phyloP scores from a whole-genome alignment of 805 yeast genomes.

The Kazachstania africana region DNA sequence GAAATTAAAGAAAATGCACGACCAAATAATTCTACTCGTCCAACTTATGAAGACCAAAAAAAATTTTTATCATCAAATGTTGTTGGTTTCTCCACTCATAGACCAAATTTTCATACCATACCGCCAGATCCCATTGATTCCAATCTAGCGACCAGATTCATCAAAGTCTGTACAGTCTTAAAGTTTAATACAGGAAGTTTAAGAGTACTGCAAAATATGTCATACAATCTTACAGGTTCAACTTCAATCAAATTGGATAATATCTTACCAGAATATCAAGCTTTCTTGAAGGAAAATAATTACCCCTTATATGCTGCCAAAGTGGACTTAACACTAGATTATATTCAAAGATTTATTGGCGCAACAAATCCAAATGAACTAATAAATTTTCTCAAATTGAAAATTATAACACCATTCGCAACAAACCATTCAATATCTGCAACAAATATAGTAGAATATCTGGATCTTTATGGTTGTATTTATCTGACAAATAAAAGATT shows the following conservation, averaged over 20 bases:
- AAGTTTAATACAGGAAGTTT: conserved; percentile 22
- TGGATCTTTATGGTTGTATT: conserved; percentile 34
- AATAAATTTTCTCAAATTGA: conserved; percentile 21
- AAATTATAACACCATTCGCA: conserved; percentile 13
- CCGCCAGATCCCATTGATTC: conserved; percentile 23
- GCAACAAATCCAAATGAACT: conserved; percentile 37
- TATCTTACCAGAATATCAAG: conserved; percentile 13
- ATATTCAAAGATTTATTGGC: conserved; percentile 33
- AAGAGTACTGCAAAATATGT: conserved; percentile 20
- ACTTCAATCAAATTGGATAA: conserved; percentile 3
- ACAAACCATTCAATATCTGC: conserved; percentile 29
- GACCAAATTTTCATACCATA: conserved; percentile 23
- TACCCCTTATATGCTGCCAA: conserved; percentile 6
- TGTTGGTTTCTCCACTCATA: conserved; percentile 26
- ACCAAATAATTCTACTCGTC: neutral
- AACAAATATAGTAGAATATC: conserved; percentile 29
- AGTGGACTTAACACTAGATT: conserved; percentile 31
- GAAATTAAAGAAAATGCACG: conserved; percentile 7
- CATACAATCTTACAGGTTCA: conserved; percentile 5
- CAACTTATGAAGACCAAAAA: conserved; percentile 8
- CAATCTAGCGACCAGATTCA: conserved; percentile 11
- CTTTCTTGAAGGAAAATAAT: conserved; percentile 8
- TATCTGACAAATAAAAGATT: conserved; percentile 30
- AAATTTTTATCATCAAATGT: conserved; percentile 13
- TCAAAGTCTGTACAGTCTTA: conserved; percentile 17